phyloP scores from a whole-genome alignment of 2,329 filamentous ascomycete species.

The Dothistroma septosporum region DNA sequence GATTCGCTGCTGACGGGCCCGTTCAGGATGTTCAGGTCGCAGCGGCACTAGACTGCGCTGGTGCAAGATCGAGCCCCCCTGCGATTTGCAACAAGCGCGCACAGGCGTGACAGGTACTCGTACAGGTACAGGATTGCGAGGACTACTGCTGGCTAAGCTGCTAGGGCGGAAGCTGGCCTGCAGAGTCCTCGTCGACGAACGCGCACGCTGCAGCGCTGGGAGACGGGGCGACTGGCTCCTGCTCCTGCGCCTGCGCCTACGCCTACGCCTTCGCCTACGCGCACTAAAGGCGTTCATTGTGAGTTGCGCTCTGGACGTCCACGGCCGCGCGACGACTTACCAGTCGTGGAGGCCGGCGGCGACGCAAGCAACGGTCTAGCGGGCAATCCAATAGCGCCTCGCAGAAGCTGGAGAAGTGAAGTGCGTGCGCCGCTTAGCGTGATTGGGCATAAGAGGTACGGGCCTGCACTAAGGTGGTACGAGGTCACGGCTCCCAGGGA shows the following conservation, averaged over 20 bases:
- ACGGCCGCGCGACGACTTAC: slow-evolving; percentile 13
- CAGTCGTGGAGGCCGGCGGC: slow-evolving; percentile 11
- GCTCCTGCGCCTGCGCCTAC: too few species aligned
- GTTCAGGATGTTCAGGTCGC: slow-evolving; percentile 4
- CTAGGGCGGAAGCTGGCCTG: too few species aligned
- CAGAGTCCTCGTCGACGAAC: too few species aligned
- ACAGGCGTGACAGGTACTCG: too few species aligned
- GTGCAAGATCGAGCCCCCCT: slow-evolving; percentile 13
- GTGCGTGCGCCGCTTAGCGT: slow-evolving; percentile 14
- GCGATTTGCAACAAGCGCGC: not conserved
- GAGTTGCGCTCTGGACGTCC: slow-evolving; percentile 14
- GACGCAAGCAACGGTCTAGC: slow-evolving; percentile 6
- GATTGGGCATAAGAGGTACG: slow-evolving; percentile 8
- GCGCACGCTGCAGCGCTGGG: not conserved
- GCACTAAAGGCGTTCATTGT: slow-evolving; percentile 15
- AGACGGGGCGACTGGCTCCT: slow-evolving; percentile 4
- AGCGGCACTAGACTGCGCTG: slow-evolving; percentile 16
- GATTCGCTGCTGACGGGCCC: slow-evolving; percentile 13
- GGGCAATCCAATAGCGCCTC: slow-evolving; percentile 14
- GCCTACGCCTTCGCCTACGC: too few species aligned
- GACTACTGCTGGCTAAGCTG: too few species aligned
- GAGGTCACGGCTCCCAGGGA: slow-evolving; percentile 11
- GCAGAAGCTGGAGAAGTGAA: slow-evolving; percentile 21
- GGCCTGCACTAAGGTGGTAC: slow-evolving; percentile 19
- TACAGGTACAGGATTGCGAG: too few species aligned